phyloP scores from a whole-genome alignment of 2,329 filamentous ascomycete genomes.

The Xylaria sp. region DNA sequence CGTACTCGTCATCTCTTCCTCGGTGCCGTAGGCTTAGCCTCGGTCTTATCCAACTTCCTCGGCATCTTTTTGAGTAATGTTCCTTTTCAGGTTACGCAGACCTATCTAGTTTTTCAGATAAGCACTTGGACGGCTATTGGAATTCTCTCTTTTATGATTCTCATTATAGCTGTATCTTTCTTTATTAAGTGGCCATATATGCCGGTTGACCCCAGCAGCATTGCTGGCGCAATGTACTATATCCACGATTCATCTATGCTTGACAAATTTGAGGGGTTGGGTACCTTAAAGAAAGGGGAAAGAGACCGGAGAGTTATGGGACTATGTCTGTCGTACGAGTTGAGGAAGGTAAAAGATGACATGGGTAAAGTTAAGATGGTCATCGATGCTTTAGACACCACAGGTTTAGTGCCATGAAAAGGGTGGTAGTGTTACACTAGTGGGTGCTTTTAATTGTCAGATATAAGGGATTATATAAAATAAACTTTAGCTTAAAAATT shows the following conservation, averaged over 20 bases:
- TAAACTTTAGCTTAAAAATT: too few species aligned
- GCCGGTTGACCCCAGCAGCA: conserved; percentile 51
- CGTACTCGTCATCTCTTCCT: conserved; percentile 9
- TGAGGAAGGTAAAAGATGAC: background rate
- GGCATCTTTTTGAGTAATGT: conserved; percentile 53
- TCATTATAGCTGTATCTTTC: conserved; percentile 50
- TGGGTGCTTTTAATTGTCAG: too few species aligned
- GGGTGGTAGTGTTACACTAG: too few species aligned
- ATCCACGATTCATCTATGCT: conserved; percentile 35
- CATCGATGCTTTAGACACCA: background rate
- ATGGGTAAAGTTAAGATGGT: background rate
- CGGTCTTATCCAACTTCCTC: conserved; percentile 18
- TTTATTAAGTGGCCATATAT: conserved; percentile 50
- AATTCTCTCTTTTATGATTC: conserved; percentile 52
- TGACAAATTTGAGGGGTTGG: conserved; percentile 8
- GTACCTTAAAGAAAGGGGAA: conserved; percentile 12
- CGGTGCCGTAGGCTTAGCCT: conserved; percentile 5
- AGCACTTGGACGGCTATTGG: conserved; percentile 49
- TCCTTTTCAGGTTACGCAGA: conserved; percentile 52
- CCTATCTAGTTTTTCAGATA: conserved; percentile 46
- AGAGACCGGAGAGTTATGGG: conserved; percentile 16
- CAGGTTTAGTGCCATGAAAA: too few species aligned
- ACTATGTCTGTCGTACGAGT: conserved; percentile 8
- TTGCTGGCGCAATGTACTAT: conserved; percentile 51
- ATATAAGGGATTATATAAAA: too few species aligned